Percentiles rank a stretch among this genome's conserved stretches.
These are phyloP conservation scores for Asterella californica DNA, from an alignment of 225 moss, liverwort and hornwort species.

Conservation along the genomic window DNA sequence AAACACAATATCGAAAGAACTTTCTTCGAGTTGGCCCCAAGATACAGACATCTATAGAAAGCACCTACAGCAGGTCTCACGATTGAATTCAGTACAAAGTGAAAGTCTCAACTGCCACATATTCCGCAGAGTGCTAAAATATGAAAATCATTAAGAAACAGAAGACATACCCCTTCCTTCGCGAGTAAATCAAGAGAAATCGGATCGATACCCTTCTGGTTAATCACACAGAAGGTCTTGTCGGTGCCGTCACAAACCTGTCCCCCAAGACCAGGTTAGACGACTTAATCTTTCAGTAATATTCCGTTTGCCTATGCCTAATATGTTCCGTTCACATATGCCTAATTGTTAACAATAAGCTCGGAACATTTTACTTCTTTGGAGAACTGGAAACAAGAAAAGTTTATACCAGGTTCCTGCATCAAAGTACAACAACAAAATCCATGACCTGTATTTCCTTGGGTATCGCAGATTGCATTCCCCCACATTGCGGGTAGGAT, in stretches of 20 bases:
- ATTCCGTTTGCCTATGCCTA: background rate
- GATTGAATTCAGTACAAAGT: background rate
- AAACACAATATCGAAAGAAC: background rate
- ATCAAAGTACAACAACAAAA: background rate
- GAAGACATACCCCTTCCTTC: slow-evolving; percentile 60
- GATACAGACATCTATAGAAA: background rate
- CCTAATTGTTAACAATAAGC: background rate
- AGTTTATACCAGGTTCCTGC: no score
- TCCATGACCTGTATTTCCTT: background rate
- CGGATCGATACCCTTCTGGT: slow-evolving; percentile 97
- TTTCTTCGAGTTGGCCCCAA: background rate
- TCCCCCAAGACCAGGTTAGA: background rate
- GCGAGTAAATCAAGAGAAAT: slow-evolving; percentile 82
- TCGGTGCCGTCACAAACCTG: slow-evolving; percentile 84
- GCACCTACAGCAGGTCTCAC: background rate
- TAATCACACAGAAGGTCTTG: slow-evolving; percentile 81
- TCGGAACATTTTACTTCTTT: background rate
- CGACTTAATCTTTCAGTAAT: background rate
- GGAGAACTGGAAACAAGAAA: no score
- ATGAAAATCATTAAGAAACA: background rate
- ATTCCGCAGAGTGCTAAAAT: background rate
- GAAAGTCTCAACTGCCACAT: background rate
- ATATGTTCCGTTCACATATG: background rate
- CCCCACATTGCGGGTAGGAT: background rate
- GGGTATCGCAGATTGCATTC: background rate